Evolutionary conservation across 768 basidiomycete species (phyloP), one percentile per base, ranked within the genome.

Genomic region (Roridomyces roridus): DNA sequence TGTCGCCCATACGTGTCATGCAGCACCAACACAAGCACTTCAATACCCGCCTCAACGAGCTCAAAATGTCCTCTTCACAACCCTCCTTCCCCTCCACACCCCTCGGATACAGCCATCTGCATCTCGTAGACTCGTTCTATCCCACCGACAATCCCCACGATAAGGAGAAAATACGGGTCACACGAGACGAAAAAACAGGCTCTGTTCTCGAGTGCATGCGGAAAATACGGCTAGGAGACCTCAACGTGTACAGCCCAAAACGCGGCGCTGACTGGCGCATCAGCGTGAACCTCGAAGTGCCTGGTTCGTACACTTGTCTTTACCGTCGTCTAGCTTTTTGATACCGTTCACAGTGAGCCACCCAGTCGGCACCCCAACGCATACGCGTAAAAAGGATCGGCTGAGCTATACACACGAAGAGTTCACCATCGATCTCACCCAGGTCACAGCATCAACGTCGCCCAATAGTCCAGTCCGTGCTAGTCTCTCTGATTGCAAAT

Each of bases 351-450:
- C 35, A 92, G 91, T 85, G n/a, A 63, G 79, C 2, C 88, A 86
- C 63, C 91, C 91, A 1, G 64, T 86, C 40, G 91, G 91, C 12
- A 69, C 82, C 7, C 71, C 88, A 1, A 79, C 81, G 9, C 75
- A 83, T 61, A 81, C 84, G 28, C 82, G 92, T 55, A 79, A 82
- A 75, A 99, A 97, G 75, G 93, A 99, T 73, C 82, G 97, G 41
- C 80, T 98, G 70, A 91, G 92, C 66, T 99, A 99, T 71, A 76
- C 87, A 4, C 97, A 99, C 72, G 95, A 98, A 71, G 88, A 96
- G 61, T 96, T 94, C 69, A 82, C 79, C 61, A 88, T 99, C 60
- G 97, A 99, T 75, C 81, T 99, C 45, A 98, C 97, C 1, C 94
- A 96, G 73, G 96, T 98, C 44, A 85, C 85, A 2, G 80, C 87